Conservation (phyloP, 2,329 filamentous ascomycete genomes). For the Sarocladiaceae sp. region DNA sequence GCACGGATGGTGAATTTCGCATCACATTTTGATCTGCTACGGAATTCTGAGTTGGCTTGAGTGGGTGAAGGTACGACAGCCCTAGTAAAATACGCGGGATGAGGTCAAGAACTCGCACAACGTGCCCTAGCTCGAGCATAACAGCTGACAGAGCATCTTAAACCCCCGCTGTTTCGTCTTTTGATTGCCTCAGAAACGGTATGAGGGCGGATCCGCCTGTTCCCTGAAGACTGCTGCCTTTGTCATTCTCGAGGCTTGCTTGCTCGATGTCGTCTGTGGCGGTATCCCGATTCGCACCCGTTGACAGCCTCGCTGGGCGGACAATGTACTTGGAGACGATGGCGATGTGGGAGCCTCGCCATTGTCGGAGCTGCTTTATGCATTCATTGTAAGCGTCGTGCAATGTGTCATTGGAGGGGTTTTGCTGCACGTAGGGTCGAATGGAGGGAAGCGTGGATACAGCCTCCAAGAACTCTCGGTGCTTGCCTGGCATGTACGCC, state of each 20-base stretch:
- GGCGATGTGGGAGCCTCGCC: slow-evolving; percentile 15
- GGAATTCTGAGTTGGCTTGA: too few relatives aligned
- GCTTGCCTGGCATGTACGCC: slow-evolving; percentile 15
- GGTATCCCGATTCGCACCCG: not conserved
- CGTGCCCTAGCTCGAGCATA: too few relatives aligned
- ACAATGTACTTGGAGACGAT: slow-evolving; percentile 16
- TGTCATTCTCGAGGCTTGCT: slow-evolving; percentile 2
- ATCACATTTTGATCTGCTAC: slow-evolving; percentile 11
- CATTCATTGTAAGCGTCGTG: slow-evolving; percentile 11
- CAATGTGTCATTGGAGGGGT: slow-evolving; percentile 5
- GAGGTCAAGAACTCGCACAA: too few relatives aligned
- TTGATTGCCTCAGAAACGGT: slow-evolving; percentile 13
- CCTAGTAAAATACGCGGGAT: too few relatives aligned
- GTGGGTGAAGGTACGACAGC: too few relatives aligned
- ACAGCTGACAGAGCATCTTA: not conserved
- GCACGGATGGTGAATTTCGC: slow-evolving; percentile 23
- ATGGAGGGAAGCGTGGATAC: slow-evolving; percentile 11
- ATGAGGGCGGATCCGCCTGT: slow-evolving; percentile 13
- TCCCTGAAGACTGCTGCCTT: slow-evolving; percentile 11
- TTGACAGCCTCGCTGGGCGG: slow-evolving; percentile 10
- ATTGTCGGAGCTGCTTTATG: slow-evolving; percentile 11
- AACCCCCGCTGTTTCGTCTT: slow-evolving; percentile 10
- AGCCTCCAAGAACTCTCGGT: slow-evolving; percentile 13
- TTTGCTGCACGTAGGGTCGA: slow-evolving; percentile 12
- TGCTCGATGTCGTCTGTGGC: not conserved